Evolutionary conservation across 495 filamentous ascomycete species (phyloP), one percentile per base, ranked within the genome.

Genomic region (Darksidea phi): DNA sequence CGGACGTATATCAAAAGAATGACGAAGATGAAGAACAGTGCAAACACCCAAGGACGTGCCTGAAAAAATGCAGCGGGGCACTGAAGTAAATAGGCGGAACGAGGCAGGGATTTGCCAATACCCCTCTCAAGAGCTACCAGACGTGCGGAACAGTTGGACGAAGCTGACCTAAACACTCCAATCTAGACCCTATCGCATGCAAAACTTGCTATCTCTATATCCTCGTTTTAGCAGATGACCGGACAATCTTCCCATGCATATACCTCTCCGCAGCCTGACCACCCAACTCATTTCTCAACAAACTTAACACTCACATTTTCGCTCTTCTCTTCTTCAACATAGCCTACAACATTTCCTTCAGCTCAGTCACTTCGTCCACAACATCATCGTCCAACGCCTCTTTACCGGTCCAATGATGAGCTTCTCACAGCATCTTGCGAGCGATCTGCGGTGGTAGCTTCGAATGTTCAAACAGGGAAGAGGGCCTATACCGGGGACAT

Each of bases 341-440:
- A 36, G 57, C 72, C 37, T 77, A 72, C 17, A 78, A 58, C 79
- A 81, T 80, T 37, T 74, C 55, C 25, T 75, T 75, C 25, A 77
- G 77, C 43, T 74, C 72, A 0, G 77, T 77, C 54, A 80, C 57
- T 25, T 68, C 73, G 68, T 82, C 78, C 0, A 82, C 78, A 63
- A 82, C 73, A 0, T 77, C 79, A 66, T 81, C 79, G 45, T 72
- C 67, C 26, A 79, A 43, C 10, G 79, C 79, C 61, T 79, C 74
- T 48, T 74, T 67, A 0, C 75, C 78, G 2, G 79, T 82, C 78
- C 78, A 82, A 48, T 61, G 72, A 54, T 82, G 74, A 7, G 77
- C 79, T 63, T 81, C 78, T 4, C 81, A 66, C 0, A 82, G 64
- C 77, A 82, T 80, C 60, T 80, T 79, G 1, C 77, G 68, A 21